Evolutionary conservation across 306 rosid species (phyloP), one percentile per base, ranked within the genome.

Genomic region (Medicago arabica): DNA sequence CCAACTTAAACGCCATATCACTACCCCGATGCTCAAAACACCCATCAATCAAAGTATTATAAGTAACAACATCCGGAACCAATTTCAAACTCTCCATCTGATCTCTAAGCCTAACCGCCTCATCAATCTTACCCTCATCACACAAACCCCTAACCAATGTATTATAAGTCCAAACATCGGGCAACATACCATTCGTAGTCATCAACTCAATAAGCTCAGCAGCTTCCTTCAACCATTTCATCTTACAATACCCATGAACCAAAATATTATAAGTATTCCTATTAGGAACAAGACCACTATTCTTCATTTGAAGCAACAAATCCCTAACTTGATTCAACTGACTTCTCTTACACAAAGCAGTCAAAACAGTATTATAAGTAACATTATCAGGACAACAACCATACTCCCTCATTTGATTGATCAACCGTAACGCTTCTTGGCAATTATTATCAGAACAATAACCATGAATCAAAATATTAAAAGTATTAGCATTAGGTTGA

Each of bases 91-190:
- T 82, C 79, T 80, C 93, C 98, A 94, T 94, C 80, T 87, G 87
- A 63, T 78, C 88, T 77, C 88, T 84, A 59, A 94, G 72, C 83
- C 86, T 78, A 68, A 90, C 40, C 7, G 98, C 96, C 40, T 90
- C 96, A 13, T 87, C 89, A 25, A 92, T 74, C 87, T 71, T 92
- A 36, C 97, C 97, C 38, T 82, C 86, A n/a, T 84, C 86, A 72
- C 96, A 87, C 17, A 88, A 74, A 41, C 95, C 97, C 47, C 81
- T 84, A 0, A 92, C 58, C 87, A 94, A 65, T 43, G 91, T 89
- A 57, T 92, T 94, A 63, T 87, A 94, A 39, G 98, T 94, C 96
- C 96, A 87, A 64, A 88, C 61, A 92, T 88, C 92, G 0, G 97
- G 93, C 77, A 87, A 64, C 80, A 81, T 51, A 55, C 69, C 51